Evolutionary conservation across 2,329 filamentous ascomycete species (phyloP).

Genomic region (Aspergillus sp.): DNA sequence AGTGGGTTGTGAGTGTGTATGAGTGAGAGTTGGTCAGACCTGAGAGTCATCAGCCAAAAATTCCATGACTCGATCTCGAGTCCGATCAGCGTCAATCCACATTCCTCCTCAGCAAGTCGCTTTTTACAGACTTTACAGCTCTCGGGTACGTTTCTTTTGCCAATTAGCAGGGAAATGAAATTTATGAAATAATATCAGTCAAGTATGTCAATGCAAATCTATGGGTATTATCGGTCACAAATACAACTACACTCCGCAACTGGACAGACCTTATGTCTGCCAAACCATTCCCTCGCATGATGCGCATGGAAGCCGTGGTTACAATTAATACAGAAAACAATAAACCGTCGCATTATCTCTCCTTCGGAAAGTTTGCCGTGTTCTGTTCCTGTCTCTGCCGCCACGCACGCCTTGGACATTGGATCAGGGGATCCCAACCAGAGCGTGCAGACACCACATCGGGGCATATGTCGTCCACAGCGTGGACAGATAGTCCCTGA

Average conservation of each 20-base stretch:
- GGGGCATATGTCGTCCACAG: conserved; percentile 63
- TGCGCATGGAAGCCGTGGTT: conserved; percentile 64
- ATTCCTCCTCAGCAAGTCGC: neutral
- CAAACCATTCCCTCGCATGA: conserved; percentile 64
- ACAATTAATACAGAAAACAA: conserved; percentile 63
- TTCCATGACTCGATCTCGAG: no score
- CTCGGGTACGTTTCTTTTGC: neutral
- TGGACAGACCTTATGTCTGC: conserved; percentile 39
- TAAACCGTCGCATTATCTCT: conserved; percentile 55
- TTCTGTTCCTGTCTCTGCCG: conserved; percentile 32
- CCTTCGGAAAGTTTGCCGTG: conserved; percentile 28
- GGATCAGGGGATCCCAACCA: conserved; percentile 62
- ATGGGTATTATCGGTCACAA: conserved; percentile 35
- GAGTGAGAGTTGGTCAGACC: neutral
- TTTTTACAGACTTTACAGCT: neutral
- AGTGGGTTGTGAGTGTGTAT: neutral
- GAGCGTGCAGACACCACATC: conserved; percentile 62
- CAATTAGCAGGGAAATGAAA: neutral
- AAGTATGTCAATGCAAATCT: neutral
- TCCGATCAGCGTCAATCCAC: neutral
- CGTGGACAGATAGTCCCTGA: conserved; percentile 59
- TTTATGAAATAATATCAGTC: neutral
- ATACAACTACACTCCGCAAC: conserved; percentile 44
- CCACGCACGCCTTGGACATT: conserved; percentile 40
- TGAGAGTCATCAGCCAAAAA: no score